These are phyloP conservation scores for Aurantiochytrium sp. DNA, from an alignment of 108 stramenopile species.

Conservation along the genomic window DNA sequence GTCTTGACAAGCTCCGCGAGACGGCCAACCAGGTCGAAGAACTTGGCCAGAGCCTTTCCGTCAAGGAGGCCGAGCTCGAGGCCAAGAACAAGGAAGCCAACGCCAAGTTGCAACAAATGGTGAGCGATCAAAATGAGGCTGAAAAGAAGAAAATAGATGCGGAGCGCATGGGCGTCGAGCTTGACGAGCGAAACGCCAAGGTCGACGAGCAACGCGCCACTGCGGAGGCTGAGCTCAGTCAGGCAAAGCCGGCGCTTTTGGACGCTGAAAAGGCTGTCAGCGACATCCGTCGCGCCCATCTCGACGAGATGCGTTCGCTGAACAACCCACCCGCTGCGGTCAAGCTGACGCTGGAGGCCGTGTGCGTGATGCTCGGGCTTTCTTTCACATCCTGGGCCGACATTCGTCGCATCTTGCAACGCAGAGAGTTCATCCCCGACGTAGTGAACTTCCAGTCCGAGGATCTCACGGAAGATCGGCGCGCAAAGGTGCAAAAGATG, in stretches of 20 bases:
- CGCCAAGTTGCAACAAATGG: slow-evolving; percentile 93
- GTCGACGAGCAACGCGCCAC: slow-evolving; percentile 75
- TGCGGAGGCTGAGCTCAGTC: slow-evolving; percentile 84
- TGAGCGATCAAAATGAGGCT: slow-evolving; percentile 90
- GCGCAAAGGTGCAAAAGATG: background rate
- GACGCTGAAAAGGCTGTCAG: slow-evolving; percentile 74
- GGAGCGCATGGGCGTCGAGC: slow-evolving; percentile 74
- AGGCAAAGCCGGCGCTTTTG: slow-evolving; percentile 86
- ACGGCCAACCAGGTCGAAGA: slow-evolving; percentile 86
- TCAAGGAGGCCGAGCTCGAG: slow-evolving; percentile 65
- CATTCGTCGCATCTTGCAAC: slow-evolving; percentile 77
- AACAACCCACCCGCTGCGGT: slow-evolving; percentile 85
- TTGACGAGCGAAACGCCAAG: slow-evolving; percentile 62
- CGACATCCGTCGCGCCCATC: slow-evolving; percentile 86
- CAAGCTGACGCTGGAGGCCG: slow-evolving; percentile 83
- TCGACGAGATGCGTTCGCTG: slow-evolving; percentile 88
- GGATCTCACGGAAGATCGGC: slow-evolving; percentile 39
- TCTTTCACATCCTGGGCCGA: slow-evolving; percentile 68
- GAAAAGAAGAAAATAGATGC: slow-evolving; percentile 85
- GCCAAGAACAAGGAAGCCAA: slow-evolving; percentile 82
- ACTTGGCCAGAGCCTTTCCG: slow-evolving; percentile 66
- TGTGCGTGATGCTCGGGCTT: slow-evolving; percentile 87
- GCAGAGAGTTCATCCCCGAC: slow-evolving; percentile 85
- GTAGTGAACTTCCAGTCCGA: slow-evolving; percentile 91
- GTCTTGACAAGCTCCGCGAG: slow-evolving; percentile 79